Conservation (phyloP, 805 yeast species). For the Blastobotrys parvus region DNA sequence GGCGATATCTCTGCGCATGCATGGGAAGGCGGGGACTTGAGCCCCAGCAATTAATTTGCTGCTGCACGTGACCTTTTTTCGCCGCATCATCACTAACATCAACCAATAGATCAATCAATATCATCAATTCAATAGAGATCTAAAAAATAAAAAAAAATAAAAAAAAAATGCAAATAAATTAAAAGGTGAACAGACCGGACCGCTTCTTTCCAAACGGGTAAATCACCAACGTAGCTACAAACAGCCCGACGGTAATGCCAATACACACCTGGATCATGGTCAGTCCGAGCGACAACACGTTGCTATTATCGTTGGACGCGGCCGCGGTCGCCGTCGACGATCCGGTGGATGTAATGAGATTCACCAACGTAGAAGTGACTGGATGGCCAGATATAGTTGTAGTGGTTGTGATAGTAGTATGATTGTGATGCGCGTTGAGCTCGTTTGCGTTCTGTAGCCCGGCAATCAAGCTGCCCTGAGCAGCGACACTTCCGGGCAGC, state of each 20-base stretch:
- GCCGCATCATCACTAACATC: no score
- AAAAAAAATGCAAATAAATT: constrained; percentile 1
- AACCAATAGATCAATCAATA: no score
- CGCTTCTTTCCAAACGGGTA: constrained; percentile 79
- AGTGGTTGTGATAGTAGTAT: constrained; percentile 11
- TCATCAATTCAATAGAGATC: no score
- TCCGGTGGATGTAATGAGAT: constrained; percentile 11
- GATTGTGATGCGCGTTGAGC: constrained; percentile 39
- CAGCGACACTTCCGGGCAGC: constrained; percentile 92
- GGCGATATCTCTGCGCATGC: no score
- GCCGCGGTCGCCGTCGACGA: constrained; percentile 6
- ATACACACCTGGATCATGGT: constrained; percentile 90
- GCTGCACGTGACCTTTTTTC: no score
- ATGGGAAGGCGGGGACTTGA: no score
- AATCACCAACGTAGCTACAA: constrained; percentile 81
- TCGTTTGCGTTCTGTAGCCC: constrained; percentile 72
- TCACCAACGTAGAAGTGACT: neutral
- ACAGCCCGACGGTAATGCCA: constrained; percentile 90
- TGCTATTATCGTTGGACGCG: constrained; percentile 11
- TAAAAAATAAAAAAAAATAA: no score
- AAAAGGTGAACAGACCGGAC: constrained; percentile 63
- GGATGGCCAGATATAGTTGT: neutral
- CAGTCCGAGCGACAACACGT: constrained; percentile 29
- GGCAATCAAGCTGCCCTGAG: constrained; percentile 74
- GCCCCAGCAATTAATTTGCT: no score